phyloP scores from a whole-genome alignment of 2,329 filamentous ascomycete genomes.

The Chrysoporthe deuterocubensis region DNA sequence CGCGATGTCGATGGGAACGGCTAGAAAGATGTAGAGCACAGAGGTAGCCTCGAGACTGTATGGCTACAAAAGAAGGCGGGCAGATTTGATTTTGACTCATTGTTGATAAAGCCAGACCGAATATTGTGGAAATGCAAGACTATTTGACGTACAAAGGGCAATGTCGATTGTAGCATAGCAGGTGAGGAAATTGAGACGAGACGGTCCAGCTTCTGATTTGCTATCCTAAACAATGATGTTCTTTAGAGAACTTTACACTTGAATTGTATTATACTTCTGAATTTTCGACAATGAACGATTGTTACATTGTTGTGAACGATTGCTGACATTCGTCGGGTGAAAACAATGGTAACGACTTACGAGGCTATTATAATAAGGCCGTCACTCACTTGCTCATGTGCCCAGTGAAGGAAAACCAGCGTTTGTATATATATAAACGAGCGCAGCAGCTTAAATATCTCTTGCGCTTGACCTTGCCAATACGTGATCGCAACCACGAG shows the following conservation, averaged over 20 bases:
- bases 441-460: too few species aligned
- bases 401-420: too few species aligned
- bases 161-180: not conserved
- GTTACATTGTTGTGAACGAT: not conserved
- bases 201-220: too few species aligned
- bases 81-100: not conserved
- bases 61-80: not conserved
- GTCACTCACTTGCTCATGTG: not conserved
- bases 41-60: not conserved
- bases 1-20: not conserved
- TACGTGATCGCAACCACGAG: too few species aligned
- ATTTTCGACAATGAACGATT: not conserved
- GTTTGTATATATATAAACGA: too few species aligned
- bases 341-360: not conserved
- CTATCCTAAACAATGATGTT: too few species aligned
- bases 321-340: not conserved
- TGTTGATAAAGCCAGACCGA: not conserved
- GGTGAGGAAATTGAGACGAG: not conserved
- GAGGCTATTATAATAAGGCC: not conserved
- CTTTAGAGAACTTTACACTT: too few species aligned
- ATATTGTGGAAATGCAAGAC: not conserved
- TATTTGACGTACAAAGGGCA: not conserved
- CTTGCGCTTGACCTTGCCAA: too few species aligned
- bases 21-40: not conserved
- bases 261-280: not conserved